phyloP scores from a whole-genome alignment of 805 yeast genomes.

The Monosporozyma aerobia region DNA sequence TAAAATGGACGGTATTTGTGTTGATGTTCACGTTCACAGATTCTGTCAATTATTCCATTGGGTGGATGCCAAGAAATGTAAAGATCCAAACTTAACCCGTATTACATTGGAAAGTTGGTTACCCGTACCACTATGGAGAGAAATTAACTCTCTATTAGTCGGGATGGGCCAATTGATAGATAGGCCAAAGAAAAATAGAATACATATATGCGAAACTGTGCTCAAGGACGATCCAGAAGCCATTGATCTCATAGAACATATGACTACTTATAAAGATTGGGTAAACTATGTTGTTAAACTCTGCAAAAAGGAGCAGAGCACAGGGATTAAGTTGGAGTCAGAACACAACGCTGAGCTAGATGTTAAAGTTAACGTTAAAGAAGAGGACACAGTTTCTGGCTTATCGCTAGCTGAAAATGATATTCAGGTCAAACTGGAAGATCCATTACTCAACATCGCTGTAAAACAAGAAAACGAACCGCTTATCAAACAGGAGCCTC shows the following conservation, averaged over 20 bases:
- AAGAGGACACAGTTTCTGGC: not conserved
- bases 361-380: not conserved
- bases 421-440: slow-evolving; percentile 1
- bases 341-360: not conserved
- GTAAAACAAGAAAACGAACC: not conserved
- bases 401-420: not conserved
- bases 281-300: slow-evolving; percentile 6
- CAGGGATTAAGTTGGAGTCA: not conserved
- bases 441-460: not conserved
- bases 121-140: slow-evolving; percentile 67
- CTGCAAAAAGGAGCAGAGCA: slow-evolving; percentile 2
- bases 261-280: slow-evolving; percentile 10
- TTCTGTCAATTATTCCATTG: slow-evolving; percentile 74
- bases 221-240: not conserved
- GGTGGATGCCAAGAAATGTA: slow-evolving; percentile 40
- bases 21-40: slow-evolving; percentile 84
- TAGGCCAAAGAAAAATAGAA: slow-evolving; percentile 46
- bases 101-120: slow-evolving; percentile 62
- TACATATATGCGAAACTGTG: slow-evolving; percentile 1
- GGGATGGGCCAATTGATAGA: slow-evolving; percentile 93
- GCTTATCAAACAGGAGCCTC: not conserved
- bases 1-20: slow-evolving; percentile 76
- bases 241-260: slow-evolving; percentile 5
- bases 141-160: slow-evolving; percentile 75
- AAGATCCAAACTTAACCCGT: slow-evolving; percentile 72